Base-by-base conservation (phyloP, 1,284 basidiomycete genomes). In the Mrakiaceae sp. region DNA sequence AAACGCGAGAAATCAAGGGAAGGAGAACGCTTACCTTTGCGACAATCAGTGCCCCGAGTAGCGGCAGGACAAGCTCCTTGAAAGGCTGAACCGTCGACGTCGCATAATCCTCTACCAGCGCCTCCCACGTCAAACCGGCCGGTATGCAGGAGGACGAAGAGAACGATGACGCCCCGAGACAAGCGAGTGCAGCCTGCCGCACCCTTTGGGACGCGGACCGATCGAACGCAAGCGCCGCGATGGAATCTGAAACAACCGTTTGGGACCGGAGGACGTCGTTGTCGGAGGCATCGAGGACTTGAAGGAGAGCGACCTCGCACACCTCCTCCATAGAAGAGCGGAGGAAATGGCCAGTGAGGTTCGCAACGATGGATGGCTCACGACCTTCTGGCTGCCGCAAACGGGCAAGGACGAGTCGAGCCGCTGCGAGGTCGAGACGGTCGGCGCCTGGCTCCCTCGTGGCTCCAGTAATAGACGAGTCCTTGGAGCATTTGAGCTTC, bases 11-110 rank as follows among this genome's bases (percentile, higher is more conserved):
- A 27, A 27, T 27, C 27, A 27, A 27, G 27, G 27, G 27, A 27
- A 27, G 27, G 27, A 27, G 27, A 27, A 27, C 27, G 46, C 60
- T 9, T 39, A 62, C 60, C 16, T 16, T 52, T 9, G 39, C 46
- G 48, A 63, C 27, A 27, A 27, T 27, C 27, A 27, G 27, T 5
- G 12, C 56, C 16, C 53, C 62, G 7, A 63, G 42, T n/a, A 56
- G 44, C 7, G 47, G 62, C 5, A 63, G 55, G 8, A 57, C 8
- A 27, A 27, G 43, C 49, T 63, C 54, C 62, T 53, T 63, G 55
- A 50, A 48, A n/a, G 62, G 62, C 54, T 56, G 40, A 42, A 44
- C 48, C 2, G 43, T 49, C 16, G 49, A 49, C 3, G 10, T 3
- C 3, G 40, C 53, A 40, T 47, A 49, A 52, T 43, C 62, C 5